Evolutionary conservation across 139 green algal species (phyloP).

Genomic region (Chlamydomonas eustigma): DNA sequence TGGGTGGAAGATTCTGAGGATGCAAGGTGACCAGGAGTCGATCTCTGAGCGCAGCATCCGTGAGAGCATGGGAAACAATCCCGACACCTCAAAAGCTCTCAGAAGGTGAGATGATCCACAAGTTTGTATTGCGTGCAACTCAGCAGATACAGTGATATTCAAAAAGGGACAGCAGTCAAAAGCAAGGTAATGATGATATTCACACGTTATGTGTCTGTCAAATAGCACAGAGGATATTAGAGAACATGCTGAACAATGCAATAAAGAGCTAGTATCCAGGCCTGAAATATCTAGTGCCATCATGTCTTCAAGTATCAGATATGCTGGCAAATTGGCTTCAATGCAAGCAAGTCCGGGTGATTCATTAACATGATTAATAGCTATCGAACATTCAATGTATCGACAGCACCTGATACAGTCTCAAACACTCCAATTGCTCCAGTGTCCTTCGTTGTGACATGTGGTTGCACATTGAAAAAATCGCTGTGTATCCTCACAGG

Average conservation of each 20-base stretch:
- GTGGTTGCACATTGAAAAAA: no score
- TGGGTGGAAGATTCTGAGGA: slow-evolving; percentile 6
- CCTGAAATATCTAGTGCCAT: no score
- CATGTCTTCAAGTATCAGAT: no score
- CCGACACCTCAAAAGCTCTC: slow-evolving; percentile 53
- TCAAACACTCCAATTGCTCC: background rate
- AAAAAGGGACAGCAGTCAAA: background rate
- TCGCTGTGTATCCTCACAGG: background rate
- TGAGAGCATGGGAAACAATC: slow-evolving; percentile 48
- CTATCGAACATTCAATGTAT: background rate
- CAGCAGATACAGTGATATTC: background rate
- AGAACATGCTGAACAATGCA: no score
- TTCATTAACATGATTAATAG: background rate
- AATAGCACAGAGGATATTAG: no score
- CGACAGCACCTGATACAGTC: background rate
- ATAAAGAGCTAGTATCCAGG: no score
- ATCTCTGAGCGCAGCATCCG: slow-evolving; percentile 25
- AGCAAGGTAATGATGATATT: no score
- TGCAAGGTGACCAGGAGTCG: background rate
- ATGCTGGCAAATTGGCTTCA: background rate
- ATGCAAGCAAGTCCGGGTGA: background rate
- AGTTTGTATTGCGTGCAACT: background rate
- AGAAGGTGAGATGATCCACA: slow-evolving; percentile 26
- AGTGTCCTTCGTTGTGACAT: background rate
- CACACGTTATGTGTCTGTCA: no score